Evolutionary conservation across 345 rosid species (phyloP).

Genomic region (Populus alba): DNA sequence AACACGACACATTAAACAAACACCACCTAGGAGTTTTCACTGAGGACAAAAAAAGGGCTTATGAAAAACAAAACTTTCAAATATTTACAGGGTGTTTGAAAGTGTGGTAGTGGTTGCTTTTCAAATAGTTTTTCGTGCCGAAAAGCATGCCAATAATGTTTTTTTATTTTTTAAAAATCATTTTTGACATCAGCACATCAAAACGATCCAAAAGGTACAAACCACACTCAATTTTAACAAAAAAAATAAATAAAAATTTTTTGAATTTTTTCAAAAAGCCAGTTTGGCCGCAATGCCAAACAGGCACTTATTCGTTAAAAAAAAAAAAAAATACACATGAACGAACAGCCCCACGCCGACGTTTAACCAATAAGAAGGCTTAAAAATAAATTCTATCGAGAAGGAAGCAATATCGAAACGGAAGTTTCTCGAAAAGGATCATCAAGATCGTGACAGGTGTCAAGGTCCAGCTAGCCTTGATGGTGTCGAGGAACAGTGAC

Average conservation of each 20-base stretch:
- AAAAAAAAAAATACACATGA: neutral
- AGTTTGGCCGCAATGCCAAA: no score
- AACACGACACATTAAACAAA: no score
- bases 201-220: no score
- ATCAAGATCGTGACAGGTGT: constrained; percentile 23
- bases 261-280: no score
- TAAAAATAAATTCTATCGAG: neutral
- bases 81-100: no score
- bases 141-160: no score
- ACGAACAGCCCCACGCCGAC: neutral
- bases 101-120: no score
- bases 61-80: neutral
- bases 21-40: neutral
- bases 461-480: constrained; percentile 27
- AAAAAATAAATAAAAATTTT: no score
- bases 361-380: neutral
- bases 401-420: neutral
- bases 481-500: neutral
- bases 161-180: no score
- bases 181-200: no score
- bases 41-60: neutral
- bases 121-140: no score
- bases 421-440: constrained; percentile 35
- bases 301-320: neutral
- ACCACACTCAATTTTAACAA: no score